Conservation (phyloP, 2,329 filamentous ascomycete species). For the Fusarium sp. region DNA sequence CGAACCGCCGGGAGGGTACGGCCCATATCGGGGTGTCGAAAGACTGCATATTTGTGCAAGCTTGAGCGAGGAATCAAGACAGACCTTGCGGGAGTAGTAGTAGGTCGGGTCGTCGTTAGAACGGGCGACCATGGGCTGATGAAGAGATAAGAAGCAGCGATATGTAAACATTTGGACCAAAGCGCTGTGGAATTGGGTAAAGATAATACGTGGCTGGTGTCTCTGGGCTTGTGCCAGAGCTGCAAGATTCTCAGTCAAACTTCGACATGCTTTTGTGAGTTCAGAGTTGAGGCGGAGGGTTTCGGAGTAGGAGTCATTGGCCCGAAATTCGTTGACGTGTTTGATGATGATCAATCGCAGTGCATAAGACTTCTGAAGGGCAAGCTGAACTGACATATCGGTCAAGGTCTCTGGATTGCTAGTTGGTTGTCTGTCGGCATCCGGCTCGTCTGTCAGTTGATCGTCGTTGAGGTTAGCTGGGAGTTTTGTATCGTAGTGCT, state of each 20-base stretch:
- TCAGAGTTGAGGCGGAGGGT: constrained; percentile 60
- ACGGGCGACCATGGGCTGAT: constrained; percentile 61
- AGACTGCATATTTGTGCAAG: constrained; percentile 51
- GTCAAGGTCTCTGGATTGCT: constrained; percentile 47
- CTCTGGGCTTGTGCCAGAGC: constrained; percentile 51
- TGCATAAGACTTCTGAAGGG: constrained; percentile 58
- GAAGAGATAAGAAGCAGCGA: constrained; percentile 64
- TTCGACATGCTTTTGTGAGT: constrained; percentile 55
- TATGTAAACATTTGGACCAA: constrained; percentile 59
- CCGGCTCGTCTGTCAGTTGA: constrained; percentile 57
- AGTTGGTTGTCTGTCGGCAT: constrained; percentile 31
- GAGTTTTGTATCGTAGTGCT: constrained; percentile 63
- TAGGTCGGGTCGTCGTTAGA: constrained; percentile 61
- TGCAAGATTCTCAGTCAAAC: constrained; percentile 50
- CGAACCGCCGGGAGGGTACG: constrained; percentile 27
- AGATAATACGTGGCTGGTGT: constrained; percentile 20
- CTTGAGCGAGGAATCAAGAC: constrained; percentile 57
- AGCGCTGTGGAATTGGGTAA: constrained; percentile 56
- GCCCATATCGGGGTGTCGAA: constrained; percentile 32
- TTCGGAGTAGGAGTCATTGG: constrained; percentile 59
- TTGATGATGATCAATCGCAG: constrained; percentile 58
- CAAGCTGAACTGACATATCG: constrained; percentile 63
- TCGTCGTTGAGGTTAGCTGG: constrained; percentile 66
- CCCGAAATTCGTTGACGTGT: constrained; percentile 61
- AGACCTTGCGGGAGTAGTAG: constrained; percentile 66